Conservation (phyloP, 345 rosid genomes). For the Diplotaxis tenuifolia region DNA sequence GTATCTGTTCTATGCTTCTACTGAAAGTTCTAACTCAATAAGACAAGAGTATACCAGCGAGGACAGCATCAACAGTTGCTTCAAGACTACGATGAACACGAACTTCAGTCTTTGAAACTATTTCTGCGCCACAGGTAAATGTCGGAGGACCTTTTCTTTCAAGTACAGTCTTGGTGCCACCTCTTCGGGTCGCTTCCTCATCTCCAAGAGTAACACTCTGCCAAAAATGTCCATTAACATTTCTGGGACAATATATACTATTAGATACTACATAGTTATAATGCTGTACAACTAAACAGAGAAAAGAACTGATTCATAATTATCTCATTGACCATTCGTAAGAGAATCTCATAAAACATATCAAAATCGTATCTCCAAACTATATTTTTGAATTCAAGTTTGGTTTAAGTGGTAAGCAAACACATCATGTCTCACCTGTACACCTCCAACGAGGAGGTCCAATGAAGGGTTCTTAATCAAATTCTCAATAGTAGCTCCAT, state of each 20-base stretch:
- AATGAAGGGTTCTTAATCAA: conserved; percentile 86
- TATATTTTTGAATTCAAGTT: not conserved
- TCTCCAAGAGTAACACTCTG: conserved; percentile 91
- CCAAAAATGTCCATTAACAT: conserved; percentile 24
- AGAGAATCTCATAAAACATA: conserved; percentile 4
- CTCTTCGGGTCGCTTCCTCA: conserved; percentile 81
- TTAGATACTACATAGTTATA: not conserved
- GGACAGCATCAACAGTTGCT: conserved; percentile 85
- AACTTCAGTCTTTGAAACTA: conserved; percentile 75
- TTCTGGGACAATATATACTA: not conserved
- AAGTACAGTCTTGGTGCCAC: conserved; percentile 80
- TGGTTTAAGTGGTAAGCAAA: not conserved
- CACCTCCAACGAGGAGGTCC: conserved; percentile 90
- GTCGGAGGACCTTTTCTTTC: conserved; percentile 91
- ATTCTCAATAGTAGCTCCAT: conserved; percentile 81
- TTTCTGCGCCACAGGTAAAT: conserved; percentile 76
- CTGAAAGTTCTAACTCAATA: not conserved
- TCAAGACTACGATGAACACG: conserved; percentile 88
- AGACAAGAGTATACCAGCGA: conserved; percentile 48
- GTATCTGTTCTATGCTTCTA: not conserved
- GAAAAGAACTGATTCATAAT: too few relatives aligned
- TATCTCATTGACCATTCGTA: too few relatives aligned
- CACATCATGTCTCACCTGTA: conserved; percentile 53
- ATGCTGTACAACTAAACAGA: too few relatives aligned
- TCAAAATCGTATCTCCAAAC: conserved; percentile 6